Evolutionary conservation across 2,329 filamentous ascomycete genomes (phyloP).

Genomic region (Trichoderma atrobrunneum): DNA sequence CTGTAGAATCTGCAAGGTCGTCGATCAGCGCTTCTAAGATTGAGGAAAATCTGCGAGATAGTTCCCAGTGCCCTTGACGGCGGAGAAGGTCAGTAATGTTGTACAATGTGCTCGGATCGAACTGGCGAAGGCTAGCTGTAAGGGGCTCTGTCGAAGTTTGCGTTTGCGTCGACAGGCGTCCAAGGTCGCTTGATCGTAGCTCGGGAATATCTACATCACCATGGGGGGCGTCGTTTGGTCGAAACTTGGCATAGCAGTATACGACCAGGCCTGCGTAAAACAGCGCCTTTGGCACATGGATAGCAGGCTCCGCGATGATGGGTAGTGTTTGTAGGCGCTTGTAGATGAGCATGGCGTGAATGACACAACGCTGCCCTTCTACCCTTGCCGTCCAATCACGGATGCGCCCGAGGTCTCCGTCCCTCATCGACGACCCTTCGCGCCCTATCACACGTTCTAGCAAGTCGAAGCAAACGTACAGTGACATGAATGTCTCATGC

Average conservation of each 20-base stretch:
- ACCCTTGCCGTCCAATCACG: not conserved
- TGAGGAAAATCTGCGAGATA: not conserved
- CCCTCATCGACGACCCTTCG: not conserved
- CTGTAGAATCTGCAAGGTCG: not conserved
- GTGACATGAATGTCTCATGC: slow-evolving; percentile 14
- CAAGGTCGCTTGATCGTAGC: not conserved
- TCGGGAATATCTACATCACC: not conserved
- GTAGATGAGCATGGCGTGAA: slow-evolving; percentile 10
- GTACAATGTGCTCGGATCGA: not conserved
- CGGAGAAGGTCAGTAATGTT: not conserved
- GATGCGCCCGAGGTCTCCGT: not conserved
- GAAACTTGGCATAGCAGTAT: not conserved
- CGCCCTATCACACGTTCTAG: slow-evolving; percentile 5
- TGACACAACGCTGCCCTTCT: not conserved
- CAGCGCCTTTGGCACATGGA: slow-evolving; percentile 1
- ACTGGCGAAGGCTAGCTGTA: not conserved
- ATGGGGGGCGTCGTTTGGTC: not conserved
- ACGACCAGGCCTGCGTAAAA: not conserved
- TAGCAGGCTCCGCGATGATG: slow-evolving; percentile 3
- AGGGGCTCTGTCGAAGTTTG: not conserved
- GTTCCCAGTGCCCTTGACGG: not conserved
- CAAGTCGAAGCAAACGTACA: not conserved
- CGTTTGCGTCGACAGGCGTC: not conserved
- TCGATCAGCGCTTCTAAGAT: not conserved
- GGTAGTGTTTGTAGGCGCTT: slow-evolving; percentile 3